Conservation (phyloP, 352 stramenopile species). For the Phytophthora ramorum region DNA sequence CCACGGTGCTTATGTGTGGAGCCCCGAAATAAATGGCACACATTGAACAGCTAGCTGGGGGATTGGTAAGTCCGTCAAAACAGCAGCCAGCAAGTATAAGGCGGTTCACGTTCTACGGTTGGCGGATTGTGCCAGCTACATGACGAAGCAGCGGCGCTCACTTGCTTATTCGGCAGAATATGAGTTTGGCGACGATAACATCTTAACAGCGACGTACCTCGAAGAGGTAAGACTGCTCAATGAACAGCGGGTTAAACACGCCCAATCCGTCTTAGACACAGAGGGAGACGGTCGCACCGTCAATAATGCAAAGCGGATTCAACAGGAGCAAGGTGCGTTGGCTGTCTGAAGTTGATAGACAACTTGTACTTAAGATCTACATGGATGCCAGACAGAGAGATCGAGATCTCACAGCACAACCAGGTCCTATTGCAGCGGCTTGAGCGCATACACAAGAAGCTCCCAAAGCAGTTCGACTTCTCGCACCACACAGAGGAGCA, state of each 20-base stretch:
- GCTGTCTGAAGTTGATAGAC: background rate
- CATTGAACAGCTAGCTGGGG: background rate
- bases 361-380: background rate
- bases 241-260: slow-evolving; percentile 52
- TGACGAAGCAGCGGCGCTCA: slow-evolving; percentile 58
- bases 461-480: slow-evolving; percentile 70
- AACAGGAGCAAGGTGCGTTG: slow-evolving; percentile 60
- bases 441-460: slow-evolving; percentile 59
- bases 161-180: slow-evolving; percentile 72
- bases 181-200: slow-evolving; percentile 67
- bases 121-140: slow-evolving; percentile 17
- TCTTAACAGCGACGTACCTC: slow-evolving; percentile 57
- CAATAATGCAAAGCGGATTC: slow-evolving; percentile 64
- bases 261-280: slow-evolving; percentile 45
- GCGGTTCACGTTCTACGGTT: background rate
- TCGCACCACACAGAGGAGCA: slow-evolving; percentile 58
- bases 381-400: slow-evolving; percentile 46
- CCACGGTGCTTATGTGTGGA: background rate
- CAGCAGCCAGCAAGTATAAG: background rate
- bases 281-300: slow-evolving; percentile 32
- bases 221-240: slow-evolving; percentile 59
- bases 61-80: background rate
- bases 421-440: slow-evolving; percentile 52
- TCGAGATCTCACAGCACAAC: slow-evolving; percentile 61
- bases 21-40: background rate